phyloP scores from a whole-genome alignment of 306 rosid genomes.

The Prunus armeniaca region DNA sequence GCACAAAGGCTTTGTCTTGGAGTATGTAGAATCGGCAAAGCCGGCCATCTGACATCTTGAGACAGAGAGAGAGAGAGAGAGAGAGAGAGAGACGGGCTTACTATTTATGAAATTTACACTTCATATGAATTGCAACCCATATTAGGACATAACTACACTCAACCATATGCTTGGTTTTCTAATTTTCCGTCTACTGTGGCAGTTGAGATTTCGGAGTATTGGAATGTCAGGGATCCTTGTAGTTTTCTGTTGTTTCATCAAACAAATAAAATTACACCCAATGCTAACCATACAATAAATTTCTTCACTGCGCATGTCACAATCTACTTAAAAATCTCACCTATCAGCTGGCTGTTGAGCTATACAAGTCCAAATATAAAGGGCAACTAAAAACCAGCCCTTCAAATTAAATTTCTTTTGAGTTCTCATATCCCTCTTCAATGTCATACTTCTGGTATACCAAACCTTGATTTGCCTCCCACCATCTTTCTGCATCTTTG shows the following conservation, averaged over 20 bases:
- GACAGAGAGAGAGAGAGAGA: no score
- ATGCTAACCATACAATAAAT: background rate
- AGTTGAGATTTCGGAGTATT: no score
- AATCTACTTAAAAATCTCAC: background rate
- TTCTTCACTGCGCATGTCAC: background rate
- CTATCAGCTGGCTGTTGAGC: background rate
- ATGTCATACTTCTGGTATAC: constrained; percentile 60
- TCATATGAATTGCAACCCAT: no score
- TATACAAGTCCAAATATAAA: constrained; percentile 17
- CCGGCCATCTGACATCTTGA: background rate
- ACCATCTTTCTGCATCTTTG: constrained; percentile 78
- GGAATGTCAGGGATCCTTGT: no score
- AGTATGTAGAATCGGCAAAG: background rate
- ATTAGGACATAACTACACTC: no score
- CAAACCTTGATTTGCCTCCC: constrained; percentile 72
- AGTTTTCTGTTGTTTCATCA: no score
- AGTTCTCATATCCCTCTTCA: constrained; percentile 61
- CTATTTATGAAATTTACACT: no score
- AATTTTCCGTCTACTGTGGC: no score
- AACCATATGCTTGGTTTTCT: no score
- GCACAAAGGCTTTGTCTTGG: background rate
- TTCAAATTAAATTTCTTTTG: constrained; percentile 29
- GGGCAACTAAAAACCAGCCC: constrained; percentile 34
- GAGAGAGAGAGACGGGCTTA: no score
- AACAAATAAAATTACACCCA: background rate